These are phyloP conservation scores for Phycomyces nitens DNA, from an alignment of 192 early-diverging fungal genomes.

Conservation along the genomic window DNA sequence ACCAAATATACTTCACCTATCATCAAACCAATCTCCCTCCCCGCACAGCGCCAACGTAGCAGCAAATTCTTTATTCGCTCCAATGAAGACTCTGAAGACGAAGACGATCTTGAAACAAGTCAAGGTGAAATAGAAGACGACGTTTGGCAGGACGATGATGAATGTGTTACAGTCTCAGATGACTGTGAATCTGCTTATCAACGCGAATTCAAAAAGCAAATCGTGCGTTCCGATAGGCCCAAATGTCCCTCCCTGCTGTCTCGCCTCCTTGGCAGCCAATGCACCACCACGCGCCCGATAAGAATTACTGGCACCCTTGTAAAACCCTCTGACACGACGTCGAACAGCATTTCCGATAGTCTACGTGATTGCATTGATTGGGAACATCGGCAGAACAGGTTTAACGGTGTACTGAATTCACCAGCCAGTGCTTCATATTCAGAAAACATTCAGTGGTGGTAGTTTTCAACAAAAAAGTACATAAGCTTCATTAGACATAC, in stretches of 20 bases:
- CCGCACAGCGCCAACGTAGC: background rate
- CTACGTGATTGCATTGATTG: slow-evolving; percentile 3
- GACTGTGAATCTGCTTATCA: background rate
- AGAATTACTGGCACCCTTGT: background rate
- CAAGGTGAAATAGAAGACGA: slow-evolving; percentile 2
- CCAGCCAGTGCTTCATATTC: too few relatives aligned
- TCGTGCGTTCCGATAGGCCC: background rate
- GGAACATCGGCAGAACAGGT: slow-evolving; percentile 4
- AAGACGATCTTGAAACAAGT: background rate
- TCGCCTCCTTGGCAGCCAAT: background rate
- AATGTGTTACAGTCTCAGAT: background rate
- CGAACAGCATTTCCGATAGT: background rate
- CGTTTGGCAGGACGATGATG: background rate
- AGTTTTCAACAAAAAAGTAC: too few relatives aligned
- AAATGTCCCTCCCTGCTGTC: slow-evolving; percentile 1
- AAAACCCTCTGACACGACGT: background rate
- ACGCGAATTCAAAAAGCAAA: slow-evolving; percentile 3
- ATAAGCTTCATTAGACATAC: too few relatives aligned
- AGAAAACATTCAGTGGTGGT: too few relatives aligned
- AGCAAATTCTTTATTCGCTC: slow-evolving; percentile 10
- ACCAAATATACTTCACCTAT: background rate
- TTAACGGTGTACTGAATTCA: too few relatives aligned
- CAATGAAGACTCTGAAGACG: background rate
- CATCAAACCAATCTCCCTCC: background rate
- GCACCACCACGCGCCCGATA: background rate